phyloP scores from a whole-genome alignment of 441 rosid species.

The Syzygium syzygioides region DNA sequence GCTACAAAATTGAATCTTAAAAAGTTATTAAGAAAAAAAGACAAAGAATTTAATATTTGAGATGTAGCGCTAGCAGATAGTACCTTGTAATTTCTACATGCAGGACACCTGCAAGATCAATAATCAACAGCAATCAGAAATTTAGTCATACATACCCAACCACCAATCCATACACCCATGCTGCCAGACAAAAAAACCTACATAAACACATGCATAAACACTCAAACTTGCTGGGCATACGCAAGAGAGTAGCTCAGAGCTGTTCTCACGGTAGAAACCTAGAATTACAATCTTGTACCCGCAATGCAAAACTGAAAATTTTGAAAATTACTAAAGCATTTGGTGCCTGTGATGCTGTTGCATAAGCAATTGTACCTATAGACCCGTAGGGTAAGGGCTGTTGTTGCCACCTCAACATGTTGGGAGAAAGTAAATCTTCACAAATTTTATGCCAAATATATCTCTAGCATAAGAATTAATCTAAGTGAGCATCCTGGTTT shows the following conservation, averaged over 20 bases:
- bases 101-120: slow-evolving; percentile 80
- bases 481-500: neutral
- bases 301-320: neutral
- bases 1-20: slow-evolving; percentile 43
- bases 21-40: slow-evolving; percentile 5
- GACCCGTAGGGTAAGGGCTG: neutral
- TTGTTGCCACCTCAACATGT: neutral
- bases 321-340: neutral
- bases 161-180: neutral
- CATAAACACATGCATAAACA: neutral
- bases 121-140: neutral
- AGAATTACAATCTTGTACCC: neutral
- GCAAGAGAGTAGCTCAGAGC: neutral
- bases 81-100: slow-evolving; percentile 98
- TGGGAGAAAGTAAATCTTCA: neutral
- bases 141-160: neutral
- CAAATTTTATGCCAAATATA: neutral
- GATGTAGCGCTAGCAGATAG: neutral
- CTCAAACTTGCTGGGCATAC: neutral
- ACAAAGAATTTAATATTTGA: neutral
- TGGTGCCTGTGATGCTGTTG: neutral
- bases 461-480: neutral
- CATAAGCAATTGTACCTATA: neutral
- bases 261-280: neutral
- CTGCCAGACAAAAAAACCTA: neutral